Base-by-base conservation (phyloP, 768 basidiomycete genomes). In the Mycena rebaudengoi region DNA sequence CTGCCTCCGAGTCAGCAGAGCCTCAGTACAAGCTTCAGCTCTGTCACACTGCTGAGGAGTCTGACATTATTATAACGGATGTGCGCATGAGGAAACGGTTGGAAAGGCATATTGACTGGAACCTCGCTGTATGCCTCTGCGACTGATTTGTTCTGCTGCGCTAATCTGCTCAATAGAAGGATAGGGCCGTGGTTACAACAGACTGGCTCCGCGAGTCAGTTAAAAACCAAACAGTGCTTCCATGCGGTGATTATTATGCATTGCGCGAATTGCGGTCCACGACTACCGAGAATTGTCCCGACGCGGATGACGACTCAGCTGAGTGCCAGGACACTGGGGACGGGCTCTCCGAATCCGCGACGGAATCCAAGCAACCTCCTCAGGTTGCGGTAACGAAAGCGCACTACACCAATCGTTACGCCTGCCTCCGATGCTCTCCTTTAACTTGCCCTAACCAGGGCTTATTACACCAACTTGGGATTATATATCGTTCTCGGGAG, bases 151-250 rank as follows among this genome's bases (percentile, higher is more conserved):
- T 62, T 18, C 51, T 55, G 23, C 25, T 54, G 40, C 14, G 30
- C 37, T 14, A 33, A 44, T 28, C 5, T 40, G 26, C 35, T 32
- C 29, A 50, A n/a, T 69, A 92, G 90, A 85, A 82, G 78, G 79
- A 80, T 32, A 93, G 90, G 69, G 79, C 84, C 0, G 83, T 93
- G 23, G 91, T 94, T 12, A 88, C 84, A 2, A 90, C 91, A 1
- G 78, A 85, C 30, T 94, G 92, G 92, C 81, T 94, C 18, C 80
- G 74, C 30, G 84, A 90, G 59, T 91, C 89, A 4, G 75, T 87
- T 18, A 70, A 74, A 25, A 75, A 79, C 41, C 79, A 82, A 1
- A 76, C 69, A 16, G 69, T 79, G 0, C 75, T 88, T 4, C 84
- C 88, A 0, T 91, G 78, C 62, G 83, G 78, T 1, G 75, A 80